phyloP scores from a whole-genome alignment of 495 filamentous ascomycete genomes.

The Collariella sp. region DNA sequence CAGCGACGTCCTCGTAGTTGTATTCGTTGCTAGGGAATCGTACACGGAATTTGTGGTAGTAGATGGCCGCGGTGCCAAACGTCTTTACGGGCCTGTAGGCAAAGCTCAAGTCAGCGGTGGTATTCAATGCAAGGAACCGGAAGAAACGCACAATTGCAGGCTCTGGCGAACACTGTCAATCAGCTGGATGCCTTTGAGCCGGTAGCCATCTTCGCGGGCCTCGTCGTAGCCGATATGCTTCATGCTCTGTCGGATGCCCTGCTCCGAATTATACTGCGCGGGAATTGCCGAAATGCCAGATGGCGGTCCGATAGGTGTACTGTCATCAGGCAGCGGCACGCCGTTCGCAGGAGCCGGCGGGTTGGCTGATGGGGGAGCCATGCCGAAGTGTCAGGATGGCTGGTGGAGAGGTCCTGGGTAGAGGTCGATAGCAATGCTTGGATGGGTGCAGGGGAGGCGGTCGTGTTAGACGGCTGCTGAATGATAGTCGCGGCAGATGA shows the following conservation, averaged over 20 bases:
- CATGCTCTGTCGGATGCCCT: conserved; percentile 31
- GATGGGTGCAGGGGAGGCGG: too few relatives aligned
- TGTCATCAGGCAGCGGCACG: conserved; percentile 9
- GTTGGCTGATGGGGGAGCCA: conserved; percentile 20
- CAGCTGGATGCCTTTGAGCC: conserved; percentile 70
- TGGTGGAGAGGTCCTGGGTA: too few relatives aligned
- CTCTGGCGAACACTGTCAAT: conserved; percentile 68
- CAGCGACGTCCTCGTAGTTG: conserved; percentile 62
- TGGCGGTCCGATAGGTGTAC: conserved; percentile 27
- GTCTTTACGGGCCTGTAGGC: conserved; percentile 66
- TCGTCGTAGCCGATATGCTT: conserved; percentile 32
- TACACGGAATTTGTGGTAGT: conserved; percentile 85
- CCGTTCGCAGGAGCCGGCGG: conserved; percentile 7
- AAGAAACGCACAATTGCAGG: conserved; percentile 55
- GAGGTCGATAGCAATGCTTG: too few relatives aligned
- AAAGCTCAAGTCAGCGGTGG: not conserved
- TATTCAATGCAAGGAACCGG: not conserved
- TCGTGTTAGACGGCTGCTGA: too few relatives aligned
- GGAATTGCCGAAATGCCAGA: conserved; percentile 33
- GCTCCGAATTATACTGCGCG: conserved; percentile 35
- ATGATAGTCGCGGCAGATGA: too few relatives aligned
- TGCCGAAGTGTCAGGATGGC: not conserved
- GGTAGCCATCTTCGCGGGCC: conserved; percentile 54
- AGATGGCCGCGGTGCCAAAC: conserved; percentile 72
- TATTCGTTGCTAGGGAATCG: conserved; percentile 68